A percentile compares a stretch with the other conserved stretches of the same genome.
Conservation (phyloP, 78 protist genomes). For the Cavenderia fasciculata region DNA sequence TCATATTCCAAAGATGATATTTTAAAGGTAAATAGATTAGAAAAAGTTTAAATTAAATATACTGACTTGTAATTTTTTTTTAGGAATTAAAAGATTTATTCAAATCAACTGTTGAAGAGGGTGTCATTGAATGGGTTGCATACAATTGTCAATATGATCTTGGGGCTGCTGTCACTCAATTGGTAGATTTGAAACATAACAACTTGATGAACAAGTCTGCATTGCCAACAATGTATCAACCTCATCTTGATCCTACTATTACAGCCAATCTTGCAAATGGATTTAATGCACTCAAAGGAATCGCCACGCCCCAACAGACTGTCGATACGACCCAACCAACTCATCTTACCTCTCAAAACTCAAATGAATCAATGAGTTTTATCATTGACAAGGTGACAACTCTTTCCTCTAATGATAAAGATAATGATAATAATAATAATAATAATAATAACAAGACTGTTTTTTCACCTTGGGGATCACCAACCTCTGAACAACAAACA, state of each 20-base stretch:
- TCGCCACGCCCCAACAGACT: not conserved
- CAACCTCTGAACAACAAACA: no score
- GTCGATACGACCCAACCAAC: constrained; percentile 26
- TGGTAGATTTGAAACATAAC: constrained; percentile 56
- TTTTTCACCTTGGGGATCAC: no score
- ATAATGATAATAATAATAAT: not conserved
- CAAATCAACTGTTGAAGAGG: constrained; percentile 46
- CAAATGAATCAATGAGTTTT: constrained; percentile 35
- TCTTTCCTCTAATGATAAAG: no score
- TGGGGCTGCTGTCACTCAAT: constrained; percentile 42
- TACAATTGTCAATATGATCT: constrained; percentile 53
- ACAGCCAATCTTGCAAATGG: not conserved
- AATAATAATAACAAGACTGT: not conserved
- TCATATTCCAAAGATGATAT: constrained; percentile 55
- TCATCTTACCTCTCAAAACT: constrained; percentile 4
- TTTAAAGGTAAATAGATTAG: not conserved
- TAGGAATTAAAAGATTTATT: constrained; percentile 59
- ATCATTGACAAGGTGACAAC: constrained; percentile 3
- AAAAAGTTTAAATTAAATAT: not conserved
- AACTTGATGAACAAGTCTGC: constrained; percentile 20
- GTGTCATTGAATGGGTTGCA: constrained; percentile 80
- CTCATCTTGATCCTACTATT: not conserved
- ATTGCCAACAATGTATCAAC: no score
- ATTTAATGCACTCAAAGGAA: not conserved
- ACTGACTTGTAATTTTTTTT: not conserved